These are phyloP conservation scores for Yarrowia phangngaensis DNA, from an alignment of 805 yeast species.

Conservation along the genomic window DNA sequence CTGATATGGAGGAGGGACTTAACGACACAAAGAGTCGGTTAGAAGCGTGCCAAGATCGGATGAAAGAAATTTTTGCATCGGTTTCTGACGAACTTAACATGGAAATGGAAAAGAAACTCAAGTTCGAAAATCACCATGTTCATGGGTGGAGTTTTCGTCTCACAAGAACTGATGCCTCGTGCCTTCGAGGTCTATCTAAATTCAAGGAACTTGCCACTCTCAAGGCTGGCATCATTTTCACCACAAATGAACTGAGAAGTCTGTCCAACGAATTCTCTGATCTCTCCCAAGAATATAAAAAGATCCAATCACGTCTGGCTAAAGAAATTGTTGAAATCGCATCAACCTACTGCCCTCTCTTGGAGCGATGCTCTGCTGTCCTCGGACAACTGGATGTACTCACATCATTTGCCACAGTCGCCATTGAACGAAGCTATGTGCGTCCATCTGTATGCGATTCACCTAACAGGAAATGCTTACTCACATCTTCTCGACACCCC, in stretches of 20 bases:
- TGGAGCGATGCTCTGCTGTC: conserved; percentile 60
- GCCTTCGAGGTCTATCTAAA: conserved; percentile 57
- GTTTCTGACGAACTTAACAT: conserved; percentile 72
- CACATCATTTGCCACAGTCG: conserved; percentile 76
- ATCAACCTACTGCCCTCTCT: conserved; percentile 72
- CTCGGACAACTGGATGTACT: conserved; percentile 80
- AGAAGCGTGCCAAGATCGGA: conserved; percentile 51
- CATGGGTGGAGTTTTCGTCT: conserved; percentile 95
- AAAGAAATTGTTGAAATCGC: conserved; percentile 79
- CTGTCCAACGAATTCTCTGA: conserved; percentile 57
- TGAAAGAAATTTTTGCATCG: conserved; percentile 43
- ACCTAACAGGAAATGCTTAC: conserved; percentile 43
- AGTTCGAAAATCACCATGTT: conserved; percentile 77
- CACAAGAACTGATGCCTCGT: conserved; percentile 81
- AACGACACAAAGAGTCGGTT: conserved; percentile 56
- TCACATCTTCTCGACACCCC: conserved; percentile 87
- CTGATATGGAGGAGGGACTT: conserved; percentile 82
- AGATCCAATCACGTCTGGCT: conserved; percentile 72
- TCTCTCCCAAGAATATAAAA: conserved; percentile 62
- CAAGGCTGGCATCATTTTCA: conserved; percentile 92
- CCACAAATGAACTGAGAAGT: conserved; percentile 61
- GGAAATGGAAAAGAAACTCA: conserved; percentile 83
- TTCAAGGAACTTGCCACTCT: conserved; percentile 84
- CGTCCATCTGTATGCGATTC: conserved; percentile 67
- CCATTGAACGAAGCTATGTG: conserved; percentile 73